Evolutionary conservation across 2,329 filamentous ascomycete species (phyloP).

Genomic region (Cytospora piceicola): DNA sequence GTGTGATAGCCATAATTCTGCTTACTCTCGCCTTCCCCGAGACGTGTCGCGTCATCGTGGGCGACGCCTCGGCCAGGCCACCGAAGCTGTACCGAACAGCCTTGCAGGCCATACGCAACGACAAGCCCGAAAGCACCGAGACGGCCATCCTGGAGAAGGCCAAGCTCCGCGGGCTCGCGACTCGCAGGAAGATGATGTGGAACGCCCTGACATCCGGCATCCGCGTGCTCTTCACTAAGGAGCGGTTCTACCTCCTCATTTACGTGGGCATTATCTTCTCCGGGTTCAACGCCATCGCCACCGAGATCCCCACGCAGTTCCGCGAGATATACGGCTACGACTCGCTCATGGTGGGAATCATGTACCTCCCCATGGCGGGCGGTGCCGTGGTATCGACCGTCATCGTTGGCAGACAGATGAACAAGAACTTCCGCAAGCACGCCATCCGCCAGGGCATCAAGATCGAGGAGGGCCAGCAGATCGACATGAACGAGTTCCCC

Average conservation of each 20-base stretch:
- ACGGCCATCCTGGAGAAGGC: conserved; percentile 41
- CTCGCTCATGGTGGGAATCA: conserved; percentile 47
- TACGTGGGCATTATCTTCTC: conserved; percentile 50
- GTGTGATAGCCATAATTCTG: conserved; percentile 43
- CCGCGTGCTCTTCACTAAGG: conserved; percentile 26
- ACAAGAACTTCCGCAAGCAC: conserved; percentile 63
- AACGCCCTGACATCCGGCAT: not conserved
- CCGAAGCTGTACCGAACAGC: conserved; percentile 35
- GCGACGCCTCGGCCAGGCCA: conserved; percentile 46
- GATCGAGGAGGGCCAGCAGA: conserved; percentile 50
- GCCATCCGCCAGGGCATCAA: conserved; percentile 53
- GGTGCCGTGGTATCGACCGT: conserved; percentile 44
- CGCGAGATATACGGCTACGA: conserved; percentile 41
- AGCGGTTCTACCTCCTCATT: conserved; percentile 49
- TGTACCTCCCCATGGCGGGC: conserved; percentile 44
- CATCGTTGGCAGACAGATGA: conserved; percentile 55
- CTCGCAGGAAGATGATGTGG: conserved; percentile 28
- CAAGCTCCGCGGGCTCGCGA: conserved; percentile 41
- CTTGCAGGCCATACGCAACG: not conserved
- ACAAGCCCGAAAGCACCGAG: conserved; percentile 33
- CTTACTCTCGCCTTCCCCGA: conserved; percentile 50
- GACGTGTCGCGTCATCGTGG: conserved; percentile 49
- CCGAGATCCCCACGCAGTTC: conserved; percentile 41
- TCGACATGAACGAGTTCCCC: conserved; percentile 42
- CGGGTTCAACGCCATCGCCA: conserved; percentile 40